phyloP scores from a whole-genome alignment of 495 filamentous ascomycete species.

The Neurospora sp. region DNA sequence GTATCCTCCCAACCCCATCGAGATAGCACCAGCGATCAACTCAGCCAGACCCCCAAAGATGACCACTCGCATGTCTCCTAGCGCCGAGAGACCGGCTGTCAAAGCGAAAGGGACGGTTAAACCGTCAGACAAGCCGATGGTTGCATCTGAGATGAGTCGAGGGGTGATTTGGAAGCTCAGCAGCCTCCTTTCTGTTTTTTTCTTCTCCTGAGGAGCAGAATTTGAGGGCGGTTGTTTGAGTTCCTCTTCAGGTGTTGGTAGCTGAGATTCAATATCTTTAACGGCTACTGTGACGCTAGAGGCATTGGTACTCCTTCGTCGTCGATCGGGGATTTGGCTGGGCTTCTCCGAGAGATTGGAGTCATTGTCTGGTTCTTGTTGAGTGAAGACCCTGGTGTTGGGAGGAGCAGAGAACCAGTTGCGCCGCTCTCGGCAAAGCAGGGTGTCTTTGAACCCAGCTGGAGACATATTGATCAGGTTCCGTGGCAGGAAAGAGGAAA shows the following conservation, averaged over 20 bases:
- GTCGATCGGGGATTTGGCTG: background rate
- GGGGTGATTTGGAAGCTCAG: constrained; percentile 9
- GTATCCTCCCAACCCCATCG: constrained; percentile 58
- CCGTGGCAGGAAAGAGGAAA: background rate
- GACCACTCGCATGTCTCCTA: constrained; percentile 49
- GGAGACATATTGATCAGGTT: background rate
- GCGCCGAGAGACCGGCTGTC: constrained; percentile 45
- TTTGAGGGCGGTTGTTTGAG: background rate
- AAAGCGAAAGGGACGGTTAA: constrained; percentile 53
- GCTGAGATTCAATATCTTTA: background rate
- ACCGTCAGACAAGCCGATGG: constrained; percentile 50
- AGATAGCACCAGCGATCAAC: constrained; percentile 51
- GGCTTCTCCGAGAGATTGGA: background rate
- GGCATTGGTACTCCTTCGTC: background rate
- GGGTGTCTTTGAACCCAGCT: background rate
- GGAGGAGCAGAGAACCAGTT: background rate
- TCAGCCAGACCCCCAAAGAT: constrained; percentile 58
- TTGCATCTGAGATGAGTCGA: constrained; percentile 34
- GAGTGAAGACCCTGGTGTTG: background rate
- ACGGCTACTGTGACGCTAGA: background rate
- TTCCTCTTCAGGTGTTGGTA: constrained; percentile 1
- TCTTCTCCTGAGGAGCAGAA: background rate
- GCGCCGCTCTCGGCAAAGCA: background rate
- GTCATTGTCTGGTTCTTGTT: background rate
- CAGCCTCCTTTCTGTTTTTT: background rate